A percentile compares a stretch with the other conserved stretches of the same genome.
Evolutionary conservation across 495 filamentous ascomycete genomes (phyloP).

Genomic region (Clohesyomyces aquaticus): DNA sequence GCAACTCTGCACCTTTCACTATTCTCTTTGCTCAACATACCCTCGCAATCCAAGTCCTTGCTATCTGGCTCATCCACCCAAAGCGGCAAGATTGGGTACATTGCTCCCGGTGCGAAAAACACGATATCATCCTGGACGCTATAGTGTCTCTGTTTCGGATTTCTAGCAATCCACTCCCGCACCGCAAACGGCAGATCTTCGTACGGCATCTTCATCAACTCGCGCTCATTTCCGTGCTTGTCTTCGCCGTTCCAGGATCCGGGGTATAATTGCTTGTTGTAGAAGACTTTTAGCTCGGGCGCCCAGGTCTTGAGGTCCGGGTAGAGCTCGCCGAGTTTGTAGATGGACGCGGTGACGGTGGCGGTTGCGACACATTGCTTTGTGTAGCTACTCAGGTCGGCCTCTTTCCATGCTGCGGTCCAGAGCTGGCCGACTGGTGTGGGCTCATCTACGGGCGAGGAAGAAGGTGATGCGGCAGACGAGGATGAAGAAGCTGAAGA

Average conservation of each 20-base stretch:
- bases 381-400: constrained; percentile 20
- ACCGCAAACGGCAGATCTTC: constrained; percentile 33
- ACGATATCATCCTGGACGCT: constrained; percentile 37
- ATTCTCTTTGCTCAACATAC: background rate
- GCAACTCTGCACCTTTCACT: background rate
- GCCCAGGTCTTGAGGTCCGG: constrained; percentile 31
- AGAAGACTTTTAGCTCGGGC: constrained; percentile 40
- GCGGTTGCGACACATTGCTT: constrained; percentile 9
- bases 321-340: constrained; percentile 36
- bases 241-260: constrained; percentile 37
- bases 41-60: constrained; percentile 20
- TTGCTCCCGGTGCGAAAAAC: constrained; percentile 39
- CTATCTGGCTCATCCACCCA: constrained; percentile 33
- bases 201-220: constrained; percentile 35
- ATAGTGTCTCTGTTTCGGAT: constrained; percentile 31
- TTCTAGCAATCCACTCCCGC: constrained; percentile 28
- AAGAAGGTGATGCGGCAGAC: background rate
- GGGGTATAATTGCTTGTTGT: constrained; percentile 36
- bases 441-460: constrained; percentile 13
- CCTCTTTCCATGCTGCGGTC: constrained; percentile 19
- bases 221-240: constrained; percentile 32
- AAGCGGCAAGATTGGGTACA: constrained; percentile 34
- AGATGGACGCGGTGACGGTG: constrained; percentile 29
- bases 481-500: background rate
- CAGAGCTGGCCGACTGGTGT: constrained; percentile 26